Percentiles rank a stretch among this genome's conserved stretches.
These are phyloP conservation scores for Crithidia brevicula DNA, from an alignment of 208 protist genomes.

Conservation along the genomic window DNA sequence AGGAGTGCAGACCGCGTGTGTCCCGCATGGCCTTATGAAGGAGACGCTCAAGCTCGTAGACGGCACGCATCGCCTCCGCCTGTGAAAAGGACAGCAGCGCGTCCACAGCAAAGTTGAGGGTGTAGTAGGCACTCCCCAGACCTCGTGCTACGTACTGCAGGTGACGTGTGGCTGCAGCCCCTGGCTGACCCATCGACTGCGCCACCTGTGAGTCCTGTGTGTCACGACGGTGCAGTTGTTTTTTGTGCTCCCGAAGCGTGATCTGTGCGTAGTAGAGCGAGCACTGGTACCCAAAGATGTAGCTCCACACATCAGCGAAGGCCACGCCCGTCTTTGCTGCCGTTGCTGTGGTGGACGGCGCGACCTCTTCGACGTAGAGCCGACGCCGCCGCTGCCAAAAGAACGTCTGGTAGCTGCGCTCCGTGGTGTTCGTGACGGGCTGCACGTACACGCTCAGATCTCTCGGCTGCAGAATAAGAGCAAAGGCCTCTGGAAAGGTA, in stretches of 20 bases:
- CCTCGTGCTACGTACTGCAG: slow-evolving; percentile 44
- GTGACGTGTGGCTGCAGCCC: slow-evolving; percentile 14
- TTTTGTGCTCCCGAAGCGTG: slow-evolving; percentile 66
- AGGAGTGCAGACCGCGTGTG: slow-evolving; percentile 36
- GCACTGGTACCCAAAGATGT: slow-evolving; percentile 84
- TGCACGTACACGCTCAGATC: slow-evolving; percentile 54
- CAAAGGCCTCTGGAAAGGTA: slow-evolving; percentile 56
- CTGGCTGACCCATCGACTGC: slow-evolving; percentile 36
- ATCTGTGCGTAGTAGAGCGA: slow-evolving; percentile 77
- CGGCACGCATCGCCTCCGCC: slow-evolving; percentile 42
- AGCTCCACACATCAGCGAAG: slow-evolving; percentile 74
- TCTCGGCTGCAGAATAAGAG: slow-evolving; percentile 58
- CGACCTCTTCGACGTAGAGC: slow-evolving; percentile 19
- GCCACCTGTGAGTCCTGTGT: slow-evolving; percentile 43
- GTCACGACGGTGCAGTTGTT: slow-evolving; percentile 61
- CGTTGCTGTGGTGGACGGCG: neutral
- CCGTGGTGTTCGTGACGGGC: slow-evolving; percentile 20
- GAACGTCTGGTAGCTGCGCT: slow-evolving; percentile 52
- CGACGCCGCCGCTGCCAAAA: slow-evolving; percentile 79
- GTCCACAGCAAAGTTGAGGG: slow-evolving; percentile 80
- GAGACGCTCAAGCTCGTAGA: slow-evolving; percentile 63
- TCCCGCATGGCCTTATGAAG: slow-evolving; percentile 14
- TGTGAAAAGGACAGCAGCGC: slow-evolving; percentile 75
- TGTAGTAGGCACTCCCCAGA: slow-evolving; percentile 77
- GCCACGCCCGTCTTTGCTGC: neutral